A percentile compares a stretch with the other conserved stretches of the same genome.
These are phyloP conservation scores for Boletales sp. DNA, from an alignment of 768 basidiomycete genomes.

Conservation along the genomic window DNA sequence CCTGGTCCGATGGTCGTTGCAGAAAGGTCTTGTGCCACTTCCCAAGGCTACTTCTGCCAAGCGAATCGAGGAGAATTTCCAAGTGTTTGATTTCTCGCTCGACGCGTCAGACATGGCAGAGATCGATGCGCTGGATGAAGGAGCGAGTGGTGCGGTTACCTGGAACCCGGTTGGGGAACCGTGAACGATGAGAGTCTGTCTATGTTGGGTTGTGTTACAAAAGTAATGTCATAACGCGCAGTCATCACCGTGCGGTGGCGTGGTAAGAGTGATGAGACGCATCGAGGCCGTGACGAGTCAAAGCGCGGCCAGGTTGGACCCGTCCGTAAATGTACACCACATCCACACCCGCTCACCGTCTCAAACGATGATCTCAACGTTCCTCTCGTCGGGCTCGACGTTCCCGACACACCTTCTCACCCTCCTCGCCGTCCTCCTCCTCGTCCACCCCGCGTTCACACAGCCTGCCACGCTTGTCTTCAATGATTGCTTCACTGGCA, in stretches of 20 bases:
- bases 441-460: conserved; percentile 33
- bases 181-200: no score
- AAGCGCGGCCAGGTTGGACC: neutral
- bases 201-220: no score
- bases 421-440: conserved; percentile 8
- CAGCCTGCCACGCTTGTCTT: conserved; percentile 63
- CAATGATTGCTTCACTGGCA: conserved; percentile 64
- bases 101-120: conserved; percentile 54
- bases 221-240: no score
- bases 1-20: conserved; percentile 51
- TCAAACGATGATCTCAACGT: conserved; percentile 21
- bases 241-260: conserved; percentile 11
- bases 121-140: conserved; percentile 67
- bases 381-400: conserved; percentile 6
- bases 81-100: conserved; percentile 73
- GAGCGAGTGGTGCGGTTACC: conserved; percentile 62
- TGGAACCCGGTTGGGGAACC: conserved; percentile 74
- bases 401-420: conserved; percentile 1
- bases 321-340: conserved; percentile 19
- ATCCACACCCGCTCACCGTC: conserved; percentile 13
- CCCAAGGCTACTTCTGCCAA: conserved; percentile 68
- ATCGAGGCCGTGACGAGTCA: neutral
- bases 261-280: conserved; percentile 21
- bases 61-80: conserved; percentile 69
- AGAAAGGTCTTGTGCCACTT: conserved; percentile 58